phyloP scores from a whole-genome alignment of 805 yeast genomes.

The Nakazawaea wyomingensis region DNA sequence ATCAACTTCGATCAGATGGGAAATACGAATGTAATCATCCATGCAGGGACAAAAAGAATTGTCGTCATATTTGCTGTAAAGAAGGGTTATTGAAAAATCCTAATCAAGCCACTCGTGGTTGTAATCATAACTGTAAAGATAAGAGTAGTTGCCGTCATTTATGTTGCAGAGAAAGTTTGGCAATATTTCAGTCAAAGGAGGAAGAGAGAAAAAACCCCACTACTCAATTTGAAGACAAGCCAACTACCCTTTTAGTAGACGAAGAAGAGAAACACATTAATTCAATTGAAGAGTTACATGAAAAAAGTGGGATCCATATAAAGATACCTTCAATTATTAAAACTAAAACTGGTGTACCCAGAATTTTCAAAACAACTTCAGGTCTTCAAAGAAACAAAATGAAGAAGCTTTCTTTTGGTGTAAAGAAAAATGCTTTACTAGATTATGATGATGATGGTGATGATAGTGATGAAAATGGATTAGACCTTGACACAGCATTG shows the following conservation, averaged over 20 bases:
- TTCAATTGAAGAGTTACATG: background rate
- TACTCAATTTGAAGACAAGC: too few species aligned
- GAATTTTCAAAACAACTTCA: background rate
- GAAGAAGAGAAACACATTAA: background rate
- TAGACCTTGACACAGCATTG: background rate
- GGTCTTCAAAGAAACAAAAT: background rate
- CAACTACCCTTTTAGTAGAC: too few species aligned
- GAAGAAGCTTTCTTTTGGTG: background rate
- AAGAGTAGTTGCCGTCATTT: constrained; percentile 32
- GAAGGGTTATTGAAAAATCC: constrained; percentile 27
- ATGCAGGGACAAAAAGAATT: constrained; percentile 32
- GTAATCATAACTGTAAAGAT: constrained; percentile 36
- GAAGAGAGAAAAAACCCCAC: background rate
- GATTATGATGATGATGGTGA: constrained; percentile 1
- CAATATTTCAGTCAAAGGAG: background rate
- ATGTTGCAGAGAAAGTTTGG: constrained; percentile 16
- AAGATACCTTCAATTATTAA: background rate
- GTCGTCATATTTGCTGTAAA: constrained; percentile 45
- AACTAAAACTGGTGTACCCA: background rate
- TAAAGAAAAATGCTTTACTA: background rate
- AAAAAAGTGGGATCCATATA: background rate
- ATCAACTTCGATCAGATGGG: constrained; percentile 23
- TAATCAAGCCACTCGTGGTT: background rate
- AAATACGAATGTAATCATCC: constrained; percentile 35
- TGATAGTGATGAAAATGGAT: background rate